A percentile compares a stretch with the other conserved stretches of the same genome.
These are phyloP conservation scores for Citrullus mucosospermus DNA, from an alignment of 306 rosid species.

Conservation along the genomic window DNA sequence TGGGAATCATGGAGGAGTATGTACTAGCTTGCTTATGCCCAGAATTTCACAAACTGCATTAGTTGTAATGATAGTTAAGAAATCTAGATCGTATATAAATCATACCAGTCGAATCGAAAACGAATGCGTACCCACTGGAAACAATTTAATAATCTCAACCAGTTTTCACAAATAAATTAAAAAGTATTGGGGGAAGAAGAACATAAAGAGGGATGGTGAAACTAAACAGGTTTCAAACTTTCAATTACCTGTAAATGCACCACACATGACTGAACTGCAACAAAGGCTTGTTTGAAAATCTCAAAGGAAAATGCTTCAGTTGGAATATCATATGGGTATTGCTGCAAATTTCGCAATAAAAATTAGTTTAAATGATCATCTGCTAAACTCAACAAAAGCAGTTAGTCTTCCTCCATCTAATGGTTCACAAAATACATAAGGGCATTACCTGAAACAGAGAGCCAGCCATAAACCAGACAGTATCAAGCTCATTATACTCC, in stretches of 20 bases:
- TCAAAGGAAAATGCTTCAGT: slow-evolving; percentile 95
- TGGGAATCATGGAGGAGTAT: too few relatives aligned
- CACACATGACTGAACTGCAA: slow-evolving; percentile 94
- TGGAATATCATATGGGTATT: slow-evolving; percentile 94
- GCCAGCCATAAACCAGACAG: slow-evolving; percentile 99
- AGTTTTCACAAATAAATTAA: not conserved
- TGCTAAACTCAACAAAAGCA: not conserved
- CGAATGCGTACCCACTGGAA: not conserved
- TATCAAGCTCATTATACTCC: slow-evolving; percentile 94
- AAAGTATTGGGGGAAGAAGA: not conserved
- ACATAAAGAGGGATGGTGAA: not conserved
- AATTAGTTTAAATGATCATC: slow-evolving; percentile 1
- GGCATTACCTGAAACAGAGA: slow-evolving; percentile 79
- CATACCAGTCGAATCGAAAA: not conserved
- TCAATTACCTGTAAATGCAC: slow-evolving; percentile 83
- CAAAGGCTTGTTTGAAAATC: slow-evolving; percentile 97
- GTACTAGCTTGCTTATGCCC: too few relatives aligned
- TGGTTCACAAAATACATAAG: not conserved
- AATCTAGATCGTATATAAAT: not conserved
- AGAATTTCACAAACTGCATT: too few relatives aligned
- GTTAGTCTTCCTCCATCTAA: not conserved
- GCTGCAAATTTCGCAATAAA: slow-evolving; percentile 41
- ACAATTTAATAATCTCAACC: not conserved
- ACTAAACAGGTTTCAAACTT: not conserved
- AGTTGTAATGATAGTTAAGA: not conserved